These are phyloP conservation scores for Alloascoidea hylecoeti DNA, from an alignment of 805 yeast species.

Conservation along the genomic window DNA sequence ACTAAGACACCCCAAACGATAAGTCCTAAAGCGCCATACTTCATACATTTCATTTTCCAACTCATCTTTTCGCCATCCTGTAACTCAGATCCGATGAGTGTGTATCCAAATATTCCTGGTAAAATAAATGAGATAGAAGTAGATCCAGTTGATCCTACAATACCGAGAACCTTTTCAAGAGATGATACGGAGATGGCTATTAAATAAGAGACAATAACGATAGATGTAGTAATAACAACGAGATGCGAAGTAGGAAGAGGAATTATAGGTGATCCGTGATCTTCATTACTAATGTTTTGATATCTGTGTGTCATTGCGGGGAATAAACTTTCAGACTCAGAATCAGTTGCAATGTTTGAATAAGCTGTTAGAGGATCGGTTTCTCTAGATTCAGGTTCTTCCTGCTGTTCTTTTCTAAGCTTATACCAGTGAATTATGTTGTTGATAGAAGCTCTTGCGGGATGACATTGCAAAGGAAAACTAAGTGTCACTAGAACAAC, in stretches of 20 bases:
- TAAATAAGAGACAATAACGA: conserved; percentile 40
- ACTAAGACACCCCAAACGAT: background rate
- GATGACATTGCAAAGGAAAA: conserved; percentile 86
- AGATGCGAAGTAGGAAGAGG: too few relatives aligned
- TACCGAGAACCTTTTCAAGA: conserved; percentile 68
- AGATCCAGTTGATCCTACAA: conserved; percentile 90
- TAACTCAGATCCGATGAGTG: conserved; percentile 33
- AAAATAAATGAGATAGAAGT: conserved; percentile 82
- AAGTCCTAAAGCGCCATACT: background rate
- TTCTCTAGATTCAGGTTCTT: too few relatives aligned
- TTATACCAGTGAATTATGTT: conserved; percentile 44
- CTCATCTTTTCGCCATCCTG: conserved; percentile 6
- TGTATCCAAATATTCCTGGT: conserved; percentile 80
- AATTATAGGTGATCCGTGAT: too few relatives aligned
- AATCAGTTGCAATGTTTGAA: too few relatives aligned
- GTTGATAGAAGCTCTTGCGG: conserved; percentile 71
- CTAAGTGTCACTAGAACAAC: conserved; percentile 69
- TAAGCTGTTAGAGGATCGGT: too few relatives aligned
- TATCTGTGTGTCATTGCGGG: too few relatives aligned
- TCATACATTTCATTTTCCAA: background rate
- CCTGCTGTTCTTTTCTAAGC: too few relatives aligned
- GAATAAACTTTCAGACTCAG: too few relatives aligned
- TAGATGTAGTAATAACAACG: conserved; percentile 22
- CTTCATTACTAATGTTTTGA: too few relatives aligned
- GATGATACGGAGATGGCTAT: conserved; percentile 58